Evolutionary conservation across 768 basidiomycete species (phyloP).

Genomic region (Tricholoma hemisulphureum): DNA sequence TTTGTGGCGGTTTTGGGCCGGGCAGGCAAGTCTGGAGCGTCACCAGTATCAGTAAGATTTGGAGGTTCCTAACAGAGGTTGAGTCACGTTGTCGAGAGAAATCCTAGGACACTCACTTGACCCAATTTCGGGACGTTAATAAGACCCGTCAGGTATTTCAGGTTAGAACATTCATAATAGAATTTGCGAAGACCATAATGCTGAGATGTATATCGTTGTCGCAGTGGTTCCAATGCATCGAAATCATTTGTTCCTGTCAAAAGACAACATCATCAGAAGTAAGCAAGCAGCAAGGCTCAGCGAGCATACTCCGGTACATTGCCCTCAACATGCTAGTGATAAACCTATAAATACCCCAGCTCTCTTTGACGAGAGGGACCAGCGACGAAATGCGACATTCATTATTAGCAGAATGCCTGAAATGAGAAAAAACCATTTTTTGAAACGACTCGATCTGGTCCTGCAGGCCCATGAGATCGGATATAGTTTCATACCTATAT

Average conservation of each 20-base stretch:
- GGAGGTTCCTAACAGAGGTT: conserved; percentile 75
- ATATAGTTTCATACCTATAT: conserved; percentile 92
- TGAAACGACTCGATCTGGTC: conserved; percentile 99
- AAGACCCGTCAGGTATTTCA: conserved; percentile 95
- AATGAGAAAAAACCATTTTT: conserved; percentile 95
- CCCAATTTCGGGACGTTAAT: conserved; percentile 99
- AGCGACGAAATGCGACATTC: conserved; percentile 96
- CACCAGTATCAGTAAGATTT: conserved; percentile 82
- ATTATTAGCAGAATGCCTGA: conserved; percentile 87
- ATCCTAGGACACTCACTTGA: conserved; percentile 49
- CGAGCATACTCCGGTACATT: conserved; percentile 80
- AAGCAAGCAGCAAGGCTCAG: not conserved
- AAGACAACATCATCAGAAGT: conserved; percentile 9
- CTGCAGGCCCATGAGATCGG: conserved; percentile 95
- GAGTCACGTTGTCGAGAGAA: not conserved
- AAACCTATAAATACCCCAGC: conserved; percentile 98
- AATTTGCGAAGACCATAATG: conserved; percentile 94
- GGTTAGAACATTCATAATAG: conserved; percentile 98
- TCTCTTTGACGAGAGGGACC: conserved; percentile 97
- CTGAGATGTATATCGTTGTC: conserved; percentile 84
- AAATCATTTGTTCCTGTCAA: conserved; percentile 77
- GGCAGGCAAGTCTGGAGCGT: conserved; percentile 84
- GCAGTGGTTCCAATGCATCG: conserved; percentile 87
- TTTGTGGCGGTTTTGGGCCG: conserved; percentile 64
- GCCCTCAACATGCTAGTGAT: conserved; percentile 99